Evolutionary conservation across 352 stramenopile genomes (phyloP).

Genomic region (Pythium biforme): DNA sequence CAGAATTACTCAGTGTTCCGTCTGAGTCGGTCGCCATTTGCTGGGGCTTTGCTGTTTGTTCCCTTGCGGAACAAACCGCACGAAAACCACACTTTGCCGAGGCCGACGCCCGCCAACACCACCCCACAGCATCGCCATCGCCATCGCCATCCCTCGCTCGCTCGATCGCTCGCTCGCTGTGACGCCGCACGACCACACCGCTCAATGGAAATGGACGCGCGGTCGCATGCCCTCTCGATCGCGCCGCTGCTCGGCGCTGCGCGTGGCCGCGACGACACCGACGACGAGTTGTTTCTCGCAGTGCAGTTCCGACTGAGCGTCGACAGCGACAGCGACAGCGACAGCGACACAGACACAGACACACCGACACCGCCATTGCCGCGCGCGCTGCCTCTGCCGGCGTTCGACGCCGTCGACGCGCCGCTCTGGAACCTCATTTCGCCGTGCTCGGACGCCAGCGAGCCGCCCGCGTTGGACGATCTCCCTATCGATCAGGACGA

Average conservation of each 20-base stretch:
- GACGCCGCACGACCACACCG: neutral
- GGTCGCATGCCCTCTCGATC: neutral
- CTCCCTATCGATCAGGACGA: neutral
- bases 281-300: neutral
- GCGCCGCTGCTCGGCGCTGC: too few species aligned
- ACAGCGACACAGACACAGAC: neutral
- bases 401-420: neutral
- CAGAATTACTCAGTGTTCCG: neutral
- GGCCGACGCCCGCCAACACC: too few species aligned
- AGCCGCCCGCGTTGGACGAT: slow-evolving; percentile 13
- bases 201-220: neutral
- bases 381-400: neutral
- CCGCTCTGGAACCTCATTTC: slow-evolving; percentile 52
- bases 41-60: neutral
- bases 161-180: neutral
- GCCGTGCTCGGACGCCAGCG: slow-evolving; percentile 38
- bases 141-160: neutral
- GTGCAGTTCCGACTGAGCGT: slow-evolving; percentile 1
- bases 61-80: neutral
- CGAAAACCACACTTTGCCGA: neutral
- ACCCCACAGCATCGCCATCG: too few species aligned
- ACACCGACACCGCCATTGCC: neutral
- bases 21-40: neutral
- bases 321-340: neutral
- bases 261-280: neutral